Conservation (phyloP, 495 filamentous ascomycete genomes). For the Neurospora sp. region DNA sequence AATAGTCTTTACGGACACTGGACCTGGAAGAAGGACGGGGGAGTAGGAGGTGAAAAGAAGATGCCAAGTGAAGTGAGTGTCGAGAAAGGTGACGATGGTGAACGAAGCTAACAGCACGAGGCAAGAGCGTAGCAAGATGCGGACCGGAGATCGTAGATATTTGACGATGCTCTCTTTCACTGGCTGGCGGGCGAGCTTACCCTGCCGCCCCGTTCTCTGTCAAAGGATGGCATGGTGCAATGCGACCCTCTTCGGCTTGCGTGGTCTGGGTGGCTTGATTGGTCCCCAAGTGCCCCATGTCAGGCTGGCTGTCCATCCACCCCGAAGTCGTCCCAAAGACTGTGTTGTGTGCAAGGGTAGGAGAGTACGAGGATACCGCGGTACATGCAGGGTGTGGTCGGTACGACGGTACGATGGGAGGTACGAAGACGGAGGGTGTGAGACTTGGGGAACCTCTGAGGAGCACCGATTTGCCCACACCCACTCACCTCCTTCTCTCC, state of each 20-base stretch:
- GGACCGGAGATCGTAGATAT: conserved; percentile 26
- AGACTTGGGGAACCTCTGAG: background rate
- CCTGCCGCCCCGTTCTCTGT: conserved; percentile 24
- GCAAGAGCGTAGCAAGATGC: conserved; percentile 16
- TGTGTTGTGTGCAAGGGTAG: background rate
- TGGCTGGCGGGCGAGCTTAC: conserved; percentile 3
- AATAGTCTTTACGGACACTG: conserved; percentile 7
- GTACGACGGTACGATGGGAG: background rate
- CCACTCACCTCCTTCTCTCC: background rate
- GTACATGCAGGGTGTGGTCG: background rate
- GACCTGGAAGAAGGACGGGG: conserved; percentile 10
- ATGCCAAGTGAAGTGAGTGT: conserved; percentile 19
- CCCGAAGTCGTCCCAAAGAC: background rate
- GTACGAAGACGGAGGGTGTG: background rate
- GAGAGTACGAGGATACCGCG: background rate
- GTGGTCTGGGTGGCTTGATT: conserved; percentile 26
- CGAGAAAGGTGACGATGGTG: conserved; percentile 20
- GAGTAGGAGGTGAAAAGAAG: conserved; percentile 8
- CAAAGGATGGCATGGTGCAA: conserved; percentile 17
- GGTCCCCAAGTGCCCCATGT: conserved; percentile 19
- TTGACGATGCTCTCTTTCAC: conserved; percentile 11
- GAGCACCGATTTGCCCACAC: background rate
- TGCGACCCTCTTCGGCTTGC: conserved; percentile 18
- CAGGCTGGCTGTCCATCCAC: conserved; percentile 10
- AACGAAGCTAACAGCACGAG: conserved; percentile 7